Evolutionary conservation across 1,284 basidiomycete species (phyloP).

Genomic region (Apiotrichum sp.): DNA sequence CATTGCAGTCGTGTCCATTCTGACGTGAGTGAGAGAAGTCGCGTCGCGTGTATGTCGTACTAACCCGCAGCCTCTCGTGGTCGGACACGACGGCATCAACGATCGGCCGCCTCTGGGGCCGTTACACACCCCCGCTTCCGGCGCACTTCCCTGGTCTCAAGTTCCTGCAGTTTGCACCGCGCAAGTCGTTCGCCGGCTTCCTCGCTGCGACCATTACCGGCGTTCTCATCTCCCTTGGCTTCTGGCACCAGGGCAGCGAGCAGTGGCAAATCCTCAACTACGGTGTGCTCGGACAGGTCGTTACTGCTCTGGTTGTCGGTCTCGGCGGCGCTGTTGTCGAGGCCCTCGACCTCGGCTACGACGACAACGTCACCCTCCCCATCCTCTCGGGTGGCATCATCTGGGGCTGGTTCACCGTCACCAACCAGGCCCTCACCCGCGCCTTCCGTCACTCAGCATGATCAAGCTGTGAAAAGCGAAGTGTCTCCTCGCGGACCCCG

Average conservation of each 20-base stretch:
- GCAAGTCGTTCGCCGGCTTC: slow-evolving; percentile 72
- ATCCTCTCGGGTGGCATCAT: slow-evolving; percentile 80
- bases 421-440: slow-evolving; percentile 25
- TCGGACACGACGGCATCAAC: slow-evolving; percentile 94
- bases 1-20: slow-evolving; percentile 76
- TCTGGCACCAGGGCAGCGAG: slow-evolving; percentile 61
- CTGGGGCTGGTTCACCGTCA: slow-evolving; percentile 50
- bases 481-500: neutral
- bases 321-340: slow-evolving; percentile 75
- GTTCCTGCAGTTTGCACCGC: slow-evolving; percentile 38
- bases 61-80: slow-evolving; percentile 71
- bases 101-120: slow-evolving; percentile 78
- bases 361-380: slow-evolving; percentile 91
- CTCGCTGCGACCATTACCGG: slow-evolving; percentile 75
- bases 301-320: slow-evolving; percentile 61
- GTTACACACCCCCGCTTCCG: slow-evolving; percentile 68
- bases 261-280: slow-evolving; percentile 48
- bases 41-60: neutral
- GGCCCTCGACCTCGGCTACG: slow-evolving; percentile 79
- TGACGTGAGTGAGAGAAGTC: slow-evolving; percentile 60
- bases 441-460: neutral
- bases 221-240: slow-evolving; percentile 62
- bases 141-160: slow-evolving; percentile 47
- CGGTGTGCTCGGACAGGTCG: slow-evolving; percentile 50
- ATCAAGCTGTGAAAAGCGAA: neutral